Evolutionary conservation across 768 basidiomycete species (phyloP), one percentile per base, ranked within the genome.

Genomic region (Tremella yokohamensis): DNA sequence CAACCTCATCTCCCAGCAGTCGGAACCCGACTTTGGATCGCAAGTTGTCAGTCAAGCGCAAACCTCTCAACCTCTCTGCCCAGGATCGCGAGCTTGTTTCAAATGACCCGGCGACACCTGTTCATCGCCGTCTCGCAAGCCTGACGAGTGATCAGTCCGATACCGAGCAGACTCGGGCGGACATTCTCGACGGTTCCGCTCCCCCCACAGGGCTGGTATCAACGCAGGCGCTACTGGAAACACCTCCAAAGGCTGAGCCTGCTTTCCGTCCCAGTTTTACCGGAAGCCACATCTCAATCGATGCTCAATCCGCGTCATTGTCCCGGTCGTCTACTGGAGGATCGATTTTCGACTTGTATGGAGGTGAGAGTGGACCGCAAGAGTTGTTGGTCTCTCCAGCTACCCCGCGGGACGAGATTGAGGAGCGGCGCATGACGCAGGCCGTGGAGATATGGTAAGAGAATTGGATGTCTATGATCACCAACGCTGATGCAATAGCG

Each of bases 11-110:
- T 29, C 42, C 12, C 62, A 24, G 49, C 7, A 45, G 50, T 2
- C 26, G 40, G 2, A 24, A 24, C 25, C 29, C 44, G 29, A 25
- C 40, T 16, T 8, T 40, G 25, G 51, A 29, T 6, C 60, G 72
- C 13, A 70, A 73, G 44, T 58, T 56, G n/a, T 70, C 69, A n/a
- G 62, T 68, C 53, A 60, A 65, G 50, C 50, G 72, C 2, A 73
- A 73, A 56, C 72, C 72, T 0, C 18, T 73, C 18, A 68, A 70
- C 26, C 50, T 70, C 9, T 61, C 64, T 40, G 25, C 49, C 15
- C 62, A 69, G 44, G 72, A 73, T 40, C 60, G 61, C n/a, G 61
- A 61, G 47, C 56, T 73, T 3, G 72, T 68, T 1, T 56, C 51
- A 0, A 50, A 54, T 37, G 29, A 15, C 29, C 19, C 20, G 11